Conservation (phyloP, 2,329 filamentous ascomycete genomes). For the Conoideocrella luteorostrata region DNA sequence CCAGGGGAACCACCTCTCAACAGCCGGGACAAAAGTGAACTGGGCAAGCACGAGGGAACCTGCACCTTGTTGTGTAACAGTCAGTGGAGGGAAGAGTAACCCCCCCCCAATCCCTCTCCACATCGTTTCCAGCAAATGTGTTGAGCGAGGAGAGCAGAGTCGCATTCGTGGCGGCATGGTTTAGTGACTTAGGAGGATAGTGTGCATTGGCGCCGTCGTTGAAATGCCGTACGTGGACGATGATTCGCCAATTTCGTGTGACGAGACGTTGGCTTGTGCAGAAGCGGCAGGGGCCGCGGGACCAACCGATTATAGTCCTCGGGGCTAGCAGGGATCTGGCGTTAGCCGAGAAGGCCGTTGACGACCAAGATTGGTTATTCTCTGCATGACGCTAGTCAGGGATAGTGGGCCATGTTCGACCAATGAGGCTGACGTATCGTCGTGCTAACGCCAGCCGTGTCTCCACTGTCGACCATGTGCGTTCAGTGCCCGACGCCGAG, state of each 20-base stretch:
- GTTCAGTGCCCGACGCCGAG: too few relatives aligned
- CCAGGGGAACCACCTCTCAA: too few relatives aligned
- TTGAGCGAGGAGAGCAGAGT: slow-evolving; percentile 5
- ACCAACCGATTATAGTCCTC: slow-evolving; percentile 37
- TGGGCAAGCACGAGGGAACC: too few relatives aligned
- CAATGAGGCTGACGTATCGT: slow-evolving; percentile 8
- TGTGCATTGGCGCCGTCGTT: slow-evolving; percentile 3
- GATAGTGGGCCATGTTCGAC: slow-evolving; percentile 1
- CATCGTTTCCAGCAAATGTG: too few relatives aligned
- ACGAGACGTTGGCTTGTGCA: slow-evolving; percentile 38
- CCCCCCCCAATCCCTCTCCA: too few relatives aligned
- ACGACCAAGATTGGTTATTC: slow-evolving; percentile 35
- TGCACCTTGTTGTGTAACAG: background rate
- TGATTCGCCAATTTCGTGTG: slow-evolving; percentile 29
- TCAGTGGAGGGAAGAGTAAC: background rate
- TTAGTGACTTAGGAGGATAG: slow-evolving; percentile 1
- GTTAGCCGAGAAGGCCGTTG: slow-evolving; percentile 20
- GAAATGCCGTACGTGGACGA: background rate
- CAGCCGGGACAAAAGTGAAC: too few relatives aligned
- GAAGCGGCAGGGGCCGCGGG: slow-evolving; percentile 38
- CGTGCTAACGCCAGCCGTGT: background rate
- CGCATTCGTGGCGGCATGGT: slow-evolving; percentile 8
- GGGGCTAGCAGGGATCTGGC: slow-evolving; percentile 20
- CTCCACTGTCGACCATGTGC: background rate
- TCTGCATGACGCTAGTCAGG: slow-evolving; percentile 22